These are phyloP conservation scores for Neoboletus subvelutipes DNA, from an alignment of 768 basidiomycete genomes.

Conservation along the genomic window DNA sequence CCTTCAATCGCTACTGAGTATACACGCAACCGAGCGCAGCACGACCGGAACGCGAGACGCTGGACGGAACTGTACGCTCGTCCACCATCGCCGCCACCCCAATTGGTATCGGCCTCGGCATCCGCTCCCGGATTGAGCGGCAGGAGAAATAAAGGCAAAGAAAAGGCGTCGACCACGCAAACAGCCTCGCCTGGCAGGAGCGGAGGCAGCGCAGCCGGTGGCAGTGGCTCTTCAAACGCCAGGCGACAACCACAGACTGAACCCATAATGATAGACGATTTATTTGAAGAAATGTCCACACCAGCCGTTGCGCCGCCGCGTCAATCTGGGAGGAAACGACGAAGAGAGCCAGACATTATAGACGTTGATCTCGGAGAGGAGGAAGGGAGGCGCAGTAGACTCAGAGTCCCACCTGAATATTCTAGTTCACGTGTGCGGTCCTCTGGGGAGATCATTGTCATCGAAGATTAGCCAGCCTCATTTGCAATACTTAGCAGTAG, in stretches of 20 bases:
- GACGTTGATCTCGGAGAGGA: conserved; percentile 35
- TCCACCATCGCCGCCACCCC: conserved; percentile 35
- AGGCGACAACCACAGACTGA: conserved; percentile 15
- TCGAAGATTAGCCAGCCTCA: conserved; percentile 35
- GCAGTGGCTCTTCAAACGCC: conserved; percentile 16
- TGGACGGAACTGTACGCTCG: conserved; percentile 75
- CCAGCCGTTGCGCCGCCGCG: neutral
- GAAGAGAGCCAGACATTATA: conserved; percentile 26
- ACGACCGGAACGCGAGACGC: conserved; percentile 74
- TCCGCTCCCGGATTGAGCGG: neutral
- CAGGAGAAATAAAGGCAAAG: conserved; percentile 39
- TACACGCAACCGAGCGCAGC: conserved; percentile 58
- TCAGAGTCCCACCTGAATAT: conserved; percentile 12
- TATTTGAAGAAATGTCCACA: conserved; percentile 27
- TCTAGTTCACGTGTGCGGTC: conserved; percentile 18
- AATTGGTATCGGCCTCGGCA: conserved; percentile 14
- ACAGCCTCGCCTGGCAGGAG: conserved; percentile 6
- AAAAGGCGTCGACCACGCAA: conserved; percentile 18
- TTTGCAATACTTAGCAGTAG: neutral
- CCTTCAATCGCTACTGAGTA: conserved; percentile 74
- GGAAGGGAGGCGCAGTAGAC: conserved; percentile 22
- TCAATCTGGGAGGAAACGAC: conserved; percentile 37
- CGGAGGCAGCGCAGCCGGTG: neutral
- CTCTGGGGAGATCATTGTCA: conserved; percentile 45
- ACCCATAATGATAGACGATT: conserved; percentile 33